These are phyloP conservation scores for Beauveria rudraprayagi DNA, from an alignment of 2,329 filamentous ascomycete genomes.

Conservation along the genomic window DNA sequence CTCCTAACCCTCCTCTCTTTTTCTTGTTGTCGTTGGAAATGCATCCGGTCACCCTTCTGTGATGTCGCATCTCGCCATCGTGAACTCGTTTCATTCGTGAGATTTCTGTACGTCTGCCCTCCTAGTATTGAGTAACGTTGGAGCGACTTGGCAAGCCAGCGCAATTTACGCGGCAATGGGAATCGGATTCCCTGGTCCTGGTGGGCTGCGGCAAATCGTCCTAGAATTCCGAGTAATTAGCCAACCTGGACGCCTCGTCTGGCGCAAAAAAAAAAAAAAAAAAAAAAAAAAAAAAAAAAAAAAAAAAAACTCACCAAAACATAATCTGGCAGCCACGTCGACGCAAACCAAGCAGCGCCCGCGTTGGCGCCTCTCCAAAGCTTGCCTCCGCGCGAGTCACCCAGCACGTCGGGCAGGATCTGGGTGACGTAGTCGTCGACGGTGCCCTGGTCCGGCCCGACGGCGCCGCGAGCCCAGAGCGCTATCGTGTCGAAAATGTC, in stretches of 20 bases:
- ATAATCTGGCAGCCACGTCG: background rate
- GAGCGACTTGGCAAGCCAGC: background rate
- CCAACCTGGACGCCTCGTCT: no score
- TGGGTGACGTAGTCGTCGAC: constrained; percentile 4
- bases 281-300: background rate
- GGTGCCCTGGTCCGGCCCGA: constrained; percentile 2
- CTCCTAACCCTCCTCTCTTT: background rate
- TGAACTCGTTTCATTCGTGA: background rate
- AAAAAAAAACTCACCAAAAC: background rate
- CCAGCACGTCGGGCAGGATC: constrained; percentile 3
- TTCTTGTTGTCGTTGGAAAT: background rate
- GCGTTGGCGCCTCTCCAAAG: constrained; percentile 4
- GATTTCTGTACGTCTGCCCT: background rate
- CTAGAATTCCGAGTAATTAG: constrained; percentile 18
- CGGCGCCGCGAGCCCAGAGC: constrained; percentile 1
- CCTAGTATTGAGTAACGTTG: background rate
- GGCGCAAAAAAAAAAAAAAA: background rate
- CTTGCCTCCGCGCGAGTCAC: background rate
- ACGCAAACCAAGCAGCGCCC: background rate
- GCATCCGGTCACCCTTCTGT: no score
- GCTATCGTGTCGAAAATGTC: background rate
- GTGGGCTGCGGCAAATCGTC: constrained; percentile 36
- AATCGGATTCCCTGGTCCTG: constrained; percentile 25
- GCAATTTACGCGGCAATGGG: constrained; percentile 31
- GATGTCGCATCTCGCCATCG: background rate